phyloP scores from a whole-genome alignment of 2,329 filamentous ascomycete species.

The Chaetomiaceae sp. region DNA sequence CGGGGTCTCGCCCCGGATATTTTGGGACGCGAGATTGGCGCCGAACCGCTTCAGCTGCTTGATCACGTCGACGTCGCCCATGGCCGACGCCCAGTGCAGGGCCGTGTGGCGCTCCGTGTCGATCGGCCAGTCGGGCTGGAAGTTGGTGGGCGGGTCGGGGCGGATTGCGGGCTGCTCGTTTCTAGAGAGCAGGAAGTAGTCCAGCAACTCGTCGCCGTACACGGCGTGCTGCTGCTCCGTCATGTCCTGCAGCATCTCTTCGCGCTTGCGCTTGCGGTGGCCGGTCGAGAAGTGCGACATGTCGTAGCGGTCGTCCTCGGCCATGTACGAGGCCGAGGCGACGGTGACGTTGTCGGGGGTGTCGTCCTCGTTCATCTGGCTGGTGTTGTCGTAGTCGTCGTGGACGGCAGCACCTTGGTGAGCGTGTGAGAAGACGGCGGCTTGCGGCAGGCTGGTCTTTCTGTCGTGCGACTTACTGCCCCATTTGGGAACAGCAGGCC shows the following conservation, averaged over 20 bases:
- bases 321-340: slow-evolving; percentile 78
- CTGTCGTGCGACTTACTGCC: slow-evolving; percentile 35
- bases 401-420: slow-evolving; percentile 33
- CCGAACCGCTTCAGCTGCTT: slow-evolving; percentile 79
- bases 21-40: slow-evolving; percentile 67
- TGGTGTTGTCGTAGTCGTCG: slow-evolving; percentile 62
- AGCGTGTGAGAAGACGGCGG: slow-evolving; percentile 22
- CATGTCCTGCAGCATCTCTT: slow-evolving; percentile 57
- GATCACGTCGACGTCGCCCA: slow-evolving; percentile 92
- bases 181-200: slow-evolving; percentile 89
- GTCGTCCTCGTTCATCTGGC: slow-evolving; percentile 67
- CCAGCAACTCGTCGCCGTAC: slow-evolving; percentile 88
- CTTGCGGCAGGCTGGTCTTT: slow-evolving; percentile 17
- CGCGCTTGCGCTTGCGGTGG: slow-evolving; percentile 72
- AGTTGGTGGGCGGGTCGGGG: slow-evolving; percentile 77
- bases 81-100: slow-evolving; percentile 94
- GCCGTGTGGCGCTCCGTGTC: slow-evolving; percentile 90
- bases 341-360: slow-evolving; percentile 80
- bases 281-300: slow-evolving; percentile 59
- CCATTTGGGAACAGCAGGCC: slow-evolving; percentile 61
- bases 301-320: slow-evolving; percentile 74
- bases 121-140: slow-evolving; percentile 87
- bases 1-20: slow-evolving; percentile 76
- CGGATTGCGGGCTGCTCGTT: slow-evolving; percentile 68
- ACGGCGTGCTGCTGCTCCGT: slow-evolving; percentile 81